Percentiles rank a stretch among this genome's conserved stretches.
Conservation (phyloP, 805 yeast species). For the Teunomyces aglyptinius region DNA sequence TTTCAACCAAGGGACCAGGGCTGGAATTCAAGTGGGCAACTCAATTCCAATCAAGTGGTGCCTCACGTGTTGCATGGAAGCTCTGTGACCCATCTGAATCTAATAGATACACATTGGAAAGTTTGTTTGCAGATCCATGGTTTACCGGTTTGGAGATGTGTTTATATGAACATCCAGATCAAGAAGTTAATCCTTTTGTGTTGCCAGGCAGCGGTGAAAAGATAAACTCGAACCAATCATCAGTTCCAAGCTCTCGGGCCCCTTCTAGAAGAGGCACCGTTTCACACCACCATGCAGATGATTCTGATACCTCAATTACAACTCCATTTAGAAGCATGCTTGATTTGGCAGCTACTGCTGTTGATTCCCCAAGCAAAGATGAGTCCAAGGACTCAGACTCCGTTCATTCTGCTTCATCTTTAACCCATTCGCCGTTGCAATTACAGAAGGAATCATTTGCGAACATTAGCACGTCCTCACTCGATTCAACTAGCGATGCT, state of each 20-base stretch:
- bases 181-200: conserved; percentile 34
- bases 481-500: background rate
- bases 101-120: conserved; percentile 53
- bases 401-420: conserved; percentile 24
- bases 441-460: conserved; percentile 12
- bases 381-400: conserved; percentile 14
- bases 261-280: conserved; percentile 30
- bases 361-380: background rate
- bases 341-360: conserved; percentile 20
- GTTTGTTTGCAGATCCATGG: conserved; percentile 63
- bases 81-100: conserved; percentile 61
- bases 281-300: conserved; percentile 9
- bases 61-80: conserved; percentile 73
- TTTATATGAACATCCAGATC: conserved; percentile 47
- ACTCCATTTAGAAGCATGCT: conserved; percentile 40
- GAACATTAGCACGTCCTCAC: background rate
- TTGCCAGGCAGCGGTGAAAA: conserved; percentile 23
- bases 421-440: conserved; percentile 19
- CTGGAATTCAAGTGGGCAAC: conserved; percentile 68
- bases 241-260: conserved; percentile 23
- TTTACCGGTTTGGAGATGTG: conserved; percentile 61
- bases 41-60: conserved; percentile 54
- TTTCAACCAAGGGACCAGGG: conserved; percentile 59
- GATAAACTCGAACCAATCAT: conserved; percentile 9
- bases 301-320: conserved; percentile 15